Percentiles rank a stretch among this genome's conserved stretches.
Conservation (phyloP, 2,329 filamentous ascomycete species). For the Colletotrichum navitas region DNA sequence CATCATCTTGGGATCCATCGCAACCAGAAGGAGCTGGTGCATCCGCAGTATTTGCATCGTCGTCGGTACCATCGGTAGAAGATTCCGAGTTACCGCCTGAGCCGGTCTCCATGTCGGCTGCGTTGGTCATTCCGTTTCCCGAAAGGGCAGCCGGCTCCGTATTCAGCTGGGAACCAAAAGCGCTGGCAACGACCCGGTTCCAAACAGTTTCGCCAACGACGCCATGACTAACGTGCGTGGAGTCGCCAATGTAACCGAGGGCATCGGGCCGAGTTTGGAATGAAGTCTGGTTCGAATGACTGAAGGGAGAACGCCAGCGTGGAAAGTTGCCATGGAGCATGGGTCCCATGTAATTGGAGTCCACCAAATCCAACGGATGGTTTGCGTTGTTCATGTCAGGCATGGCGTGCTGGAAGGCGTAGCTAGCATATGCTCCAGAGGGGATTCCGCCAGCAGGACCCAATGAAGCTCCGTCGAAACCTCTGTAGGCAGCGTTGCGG, state of each 20-base stretch:
- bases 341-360: too few relatives aligned
- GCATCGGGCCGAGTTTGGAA: not conserved
- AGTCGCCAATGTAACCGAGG: not conserved
- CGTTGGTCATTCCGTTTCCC: not conserved
- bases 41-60: not conserved
- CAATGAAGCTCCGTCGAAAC: too few relatives aligned
- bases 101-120: not conserved
- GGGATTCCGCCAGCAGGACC: too few relatives aligned
- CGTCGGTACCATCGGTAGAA: not conserved
- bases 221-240: too few relatives aligned
- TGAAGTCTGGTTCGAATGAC: not conserved
- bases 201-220: not conserved
- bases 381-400: too few relatives aligned
- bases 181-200: not conserved
- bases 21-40: not conserved
- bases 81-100: not conserved
- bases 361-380: too few relatives aligned
- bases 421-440: too few relatives aligned
- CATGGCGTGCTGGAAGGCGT: too few relatives aligned
- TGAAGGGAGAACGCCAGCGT: not conserved
- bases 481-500: too few relatives aligned
- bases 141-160: not conserved
- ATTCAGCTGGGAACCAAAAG: not conserved
- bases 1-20: not conserved
- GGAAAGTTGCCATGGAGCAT: not conserved